A percentile compares a stretch with the other conserved stretches of the same genome.
These are phyloP conservation scores for Tanozyma kutaoensis DNA, from an alignment of 805 yeast genomes.

Conservation along the genomic window DNA sequence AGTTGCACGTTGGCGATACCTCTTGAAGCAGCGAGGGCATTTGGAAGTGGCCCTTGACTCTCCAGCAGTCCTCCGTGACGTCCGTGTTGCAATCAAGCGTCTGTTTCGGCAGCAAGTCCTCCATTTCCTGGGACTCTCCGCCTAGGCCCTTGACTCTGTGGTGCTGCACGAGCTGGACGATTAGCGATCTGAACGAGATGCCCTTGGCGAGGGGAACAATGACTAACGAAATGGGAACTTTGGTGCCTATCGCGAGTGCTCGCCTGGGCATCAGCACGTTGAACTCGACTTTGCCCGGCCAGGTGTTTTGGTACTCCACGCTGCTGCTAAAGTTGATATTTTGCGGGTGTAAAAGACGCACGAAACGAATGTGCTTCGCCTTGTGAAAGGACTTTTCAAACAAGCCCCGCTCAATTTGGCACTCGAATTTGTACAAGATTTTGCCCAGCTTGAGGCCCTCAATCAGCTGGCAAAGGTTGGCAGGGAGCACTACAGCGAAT, in stretches of 20 bases:
- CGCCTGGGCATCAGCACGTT: conserved; percentile 28
- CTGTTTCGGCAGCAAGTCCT: conserved; percentile 15
- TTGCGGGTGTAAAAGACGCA: conserved; percentile 28
- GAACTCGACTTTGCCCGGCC: conserved; percentile 43
- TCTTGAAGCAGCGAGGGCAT: conserved; percentile 25
- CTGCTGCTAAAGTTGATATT: conserved; percentile 26
- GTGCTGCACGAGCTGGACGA: conserved; percentile 23
- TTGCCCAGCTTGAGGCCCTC: conserved; percentile 34
- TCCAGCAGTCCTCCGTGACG: conserved; percentile 29
- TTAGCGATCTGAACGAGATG: conserved; percentile 19
- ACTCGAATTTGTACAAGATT: conserved; percentile 27
- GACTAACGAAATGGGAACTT: conserved; percentile 25
- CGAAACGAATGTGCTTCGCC: conserved; percentile 27
- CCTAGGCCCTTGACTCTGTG: conserved; percentile 16
- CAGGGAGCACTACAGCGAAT: conserved; percentile 29
- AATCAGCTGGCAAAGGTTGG: conserved; percentile 34
- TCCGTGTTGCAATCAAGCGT: conserved; percentile 7
- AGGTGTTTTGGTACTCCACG: conserved; percentile 33
- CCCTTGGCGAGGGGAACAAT: conserved; percentile 37
- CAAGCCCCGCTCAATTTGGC: conserved; percentile 28
- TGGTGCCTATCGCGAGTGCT: conserved; percentile 34
- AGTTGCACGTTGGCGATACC: conserved; percentile 30
- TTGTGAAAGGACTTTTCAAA: conserved; percentile 23
- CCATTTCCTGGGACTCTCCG: conserved; percentile 28
- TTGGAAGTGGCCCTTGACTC: conserved; percentile 22